Percentiles rank a stretch among this genome's conserved stretches.
Evolutionary conservation across 2,329 filamentous ascomycete genomes (phyloP).

Genomic region (Paecilomyces sp.): DNA sequence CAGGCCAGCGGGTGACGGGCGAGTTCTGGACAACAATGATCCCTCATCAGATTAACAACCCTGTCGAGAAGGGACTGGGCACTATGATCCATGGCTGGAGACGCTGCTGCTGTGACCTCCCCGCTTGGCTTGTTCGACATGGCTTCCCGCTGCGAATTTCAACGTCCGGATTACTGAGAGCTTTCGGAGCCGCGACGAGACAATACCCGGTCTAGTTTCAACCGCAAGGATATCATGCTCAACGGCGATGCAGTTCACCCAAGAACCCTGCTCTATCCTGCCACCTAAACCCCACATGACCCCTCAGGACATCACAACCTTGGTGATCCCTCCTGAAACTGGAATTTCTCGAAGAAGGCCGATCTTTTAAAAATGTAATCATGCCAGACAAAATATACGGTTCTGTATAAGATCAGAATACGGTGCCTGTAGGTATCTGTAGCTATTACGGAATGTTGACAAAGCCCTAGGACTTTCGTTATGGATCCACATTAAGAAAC

Average conservation of each 20-base stretch:
- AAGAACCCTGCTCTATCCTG: background rate
- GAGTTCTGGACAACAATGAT: background rate
- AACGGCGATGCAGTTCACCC: background rate
- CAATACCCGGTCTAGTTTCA: background rate
- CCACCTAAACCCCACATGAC: background rate
- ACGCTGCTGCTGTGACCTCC: background rate
- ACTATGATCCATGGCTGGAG: background rate
- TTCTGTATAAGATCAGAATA: background rate
- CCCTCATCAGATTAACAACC: background rate
- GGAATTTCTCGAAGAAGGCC: background rate
- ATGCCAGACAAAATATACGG: background rate
- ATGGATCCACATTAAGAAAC: background rate
- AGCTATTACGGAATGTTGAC: background rate
- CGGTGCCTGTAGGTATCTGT: background rate
- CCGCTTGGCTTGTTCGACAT: background rate
- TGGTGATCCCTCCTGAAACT: background rate
- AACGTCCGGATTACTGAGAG: background rate
- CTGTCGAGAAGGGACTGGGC: background rate
- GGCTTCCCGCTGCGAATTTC: background rate
- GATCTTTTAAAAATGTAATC: background rate
- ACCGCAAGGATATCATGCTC: background rate
- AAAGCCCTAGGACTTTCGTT: background rate
- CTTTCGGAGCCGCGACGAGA: background rate
- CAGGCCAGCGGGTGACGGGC: background rate
- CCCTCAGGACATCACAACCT: background rate